Base-by-base conservation (phyloP, 2,329 filamentous ascomycete genomes). In the Claviceps cyperi region DNA sequence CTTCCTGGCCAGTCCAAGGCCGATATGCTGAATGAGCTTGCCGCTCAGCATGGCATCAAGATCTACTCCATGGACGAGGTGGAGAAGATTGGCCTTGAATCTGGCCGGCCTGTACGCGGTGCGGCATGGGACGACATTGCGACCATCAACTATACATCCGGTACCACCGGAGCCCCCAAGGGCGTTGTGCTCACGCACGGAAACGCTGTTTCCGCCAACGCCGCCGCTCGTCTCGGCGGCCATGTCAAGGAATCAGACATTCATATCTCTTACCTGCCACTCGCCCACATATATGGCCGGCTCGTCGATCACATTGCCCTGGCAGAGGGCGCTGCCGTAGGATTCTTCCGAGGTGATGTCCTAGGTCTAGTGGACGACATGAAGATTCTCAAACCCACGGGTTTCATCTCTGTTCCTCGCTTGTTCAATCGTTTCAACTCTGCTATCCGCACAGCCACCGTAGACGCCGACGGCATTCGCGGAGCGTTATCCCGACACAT, bases 311-410 rank as follows among this genome's bases (percentile, higher is more conserved):
- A 94, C 64, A 72, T 74, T 3, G 77, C 80, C 14, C 72, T 96
- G 15, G 79, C 84, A 59, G 75, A 78, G 48, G 90, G 88, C 50
- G 79, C 78, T 36, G 71, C 79, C 8, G 81, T 96, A 58, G 92
- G 91, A 13, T 98, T 91, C 67, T 98, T 96, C 77, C 87, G 92
- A 58, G 92, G 92, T 50, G 88, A 96, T 62, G 83, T 96, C 54
- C 63, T 85, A 13, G 85, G 86, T 55, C 72, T 98, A 17, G 81
- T 94, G 1, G 92, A 98, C 52, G 92, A 98, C 62, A 68, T 98
- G 69, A 94, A 97, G 72, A 65, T 88, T 39, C 74, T 98, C 51
- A 80, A 81, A 52, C 92, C 92, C 0, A 92, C 84, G 13, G 76
- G 77, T 11, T 88, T 98, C 65, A 81, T 84, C 58, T 94, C 88